phyloP scores from a whole-genome alignment of 2,329 filamentous ascomycete species.

The Lecanicillium sp. region DNA sequence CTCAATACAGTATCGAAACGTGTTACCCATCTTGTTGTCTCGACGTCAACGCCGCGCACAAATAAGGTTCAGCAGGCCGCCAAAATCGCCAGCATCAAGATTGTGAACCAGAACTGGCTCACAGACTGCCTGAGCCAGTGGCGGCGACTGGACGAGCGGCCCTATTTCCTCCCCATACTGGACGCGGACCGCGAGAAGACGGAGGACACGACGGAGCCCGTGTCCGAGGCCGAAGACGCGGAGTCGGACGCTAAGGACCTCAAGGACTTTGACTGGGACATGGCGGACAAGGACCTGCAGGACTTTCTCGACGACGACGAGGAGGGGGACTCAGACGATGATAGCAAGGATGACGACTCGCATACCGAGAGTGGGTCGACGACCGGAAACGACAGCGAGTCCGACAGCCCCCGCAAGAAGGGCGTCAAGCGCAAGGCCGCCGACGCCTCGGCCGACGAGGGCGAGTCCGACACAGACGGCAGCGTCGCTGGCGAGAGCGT shows the following conservation, averaged over 20 bases:
- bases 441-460: conserved; percentile 25
- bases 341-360: conserved; percentile 18
- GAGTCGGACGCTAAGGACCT: conserved; percentile 36
- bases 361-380: not conserved
- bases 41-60: conserved; percentile 66
- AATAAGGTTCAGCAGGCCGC: conserved; percentile 87
- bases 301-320: conserved; percentile 60
- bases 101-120: conserved; percentile 89
- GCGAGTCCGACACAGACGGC: conserved; percentile 27
- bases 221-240: conserved; percentile 27
- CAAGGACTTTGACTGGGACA: conserved; percentile 55
- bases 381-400: conserved; percentile 25
- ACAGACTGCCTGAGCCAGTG: conserved; percentile 78
- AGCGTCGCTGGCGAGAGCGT: conserved; percentile 30
- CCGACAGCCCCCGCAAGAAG: conserved; percentile 22
- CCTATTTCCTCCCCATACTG: conserved; percentile 71
- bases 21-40: conserved; percentile 70
- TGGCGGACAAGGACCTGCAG: conserved; percentile 64
- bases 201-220: conserved; percentile 28
- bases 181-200: conserved; percentile 52
- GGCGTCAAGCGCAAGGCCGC: conserved; percentile 29
- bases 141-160: conserved; percentile 70
- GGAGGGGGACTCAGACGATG: conserved; percentile 19
- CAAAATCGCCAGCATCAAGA: conserved; percentile 73
- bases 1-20: conserved; percentile 51